Evolutionary conservation across 441 rosid species (phyloP).

Genomic region (Macaranga tanarius): DNA sequence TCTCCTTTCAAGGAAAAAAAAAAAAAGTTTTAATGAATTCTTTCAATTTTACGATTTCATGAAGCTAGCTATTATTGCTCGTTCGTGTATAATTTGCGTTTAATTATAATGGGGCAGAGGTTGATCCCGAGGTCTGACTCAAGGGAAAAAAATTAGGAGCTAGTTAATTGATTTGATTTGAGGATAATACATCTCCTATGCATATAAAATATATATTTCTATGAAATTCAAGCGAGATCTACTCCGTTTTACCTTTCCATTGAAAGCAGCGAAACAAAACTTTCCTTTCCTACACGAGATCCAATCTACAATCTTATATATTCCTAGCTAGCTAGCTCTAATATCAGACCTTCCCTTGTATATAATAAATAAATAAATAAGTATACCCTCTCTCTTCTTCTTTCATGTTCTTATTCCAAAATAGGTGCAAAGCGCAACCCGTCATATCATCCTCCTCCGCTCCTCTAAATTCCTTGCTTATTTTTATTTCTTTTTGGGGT

Average conservation of each 20-base stretch:
- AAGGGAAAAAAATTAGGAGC: too few species aligned
- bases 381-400: conserved; percentile 3
- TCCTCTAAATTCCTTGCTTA: background rate
- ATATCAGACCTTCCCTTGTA: conserved; percentile 11
- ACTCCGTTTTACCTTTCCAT: conserved; percentile 35
- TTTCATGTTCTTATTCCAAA: conserved; percentile 12
- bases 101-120: background rate
- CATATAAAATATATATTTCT: conserved; percentile 10
- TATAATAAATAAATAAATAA: too few species aligned
- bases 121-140: conserved; percentile 15
- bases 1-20: background rate
- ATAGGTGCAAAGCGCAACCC: background rate
- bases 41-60: too few species aligned
- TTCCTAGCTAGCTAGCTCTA: background rate
- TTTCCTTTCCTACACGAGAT: conserved; percentile 65
- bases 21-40: background rate
- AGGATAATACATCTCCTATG: background rate
- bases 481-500: background rate
- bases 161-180: too few species aligned
- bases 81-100: background rate
- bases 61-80: background rate
- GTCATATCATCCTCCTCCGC: background rate
- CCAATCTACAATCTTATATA: conserved; percentile 52
- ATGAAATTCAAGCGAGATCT: conserved; percentile 56
- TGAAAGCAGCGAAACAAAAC: conserved; percentile 50